Base-by-base conservation (phyloP, 768 basidiomycete species). In the Phaffia australis region DNA sequence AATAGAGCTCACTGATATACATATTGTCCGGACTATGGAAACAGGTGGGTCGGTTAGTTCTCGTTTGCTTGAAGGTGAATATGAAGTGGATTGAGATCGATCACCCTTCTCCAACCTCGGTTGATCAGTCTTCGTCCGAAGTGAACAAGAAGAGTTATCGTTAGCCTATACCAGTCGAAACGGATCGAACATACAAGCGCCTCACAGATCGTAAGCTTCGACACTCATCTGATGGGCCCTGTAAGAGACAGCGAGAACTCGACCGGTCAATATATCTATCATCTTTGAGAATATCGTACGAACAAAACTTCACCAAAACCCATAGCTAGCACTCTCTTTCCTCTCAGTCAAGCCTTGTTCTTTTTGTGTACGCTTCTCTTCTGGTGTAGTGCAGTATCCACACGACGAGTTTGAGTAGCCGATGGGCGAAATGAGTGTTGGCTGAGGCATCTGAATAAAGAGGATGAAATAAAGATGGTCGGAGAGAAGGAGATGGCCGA, bases 391-490 rank as follows among this genome's bases (percentile, higher is more conserved):
- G 30, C 66, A 67, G 55, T 67, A 67, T 46, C 66, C 66, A 25
- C 66, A 67, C 2, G 66, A 62, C 4, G 60, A 62, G 27, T 51
- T 25, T 23, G 35, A 55, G 56, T 67, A 67, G 5, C 66, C 66
- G 8, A 67, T 63, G n/a, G 66, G 60, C 25, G 60, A 54, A 30
- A 67, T 67, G 16, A 67, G 59, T 21, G 66, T 62, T 1, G 60
- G 66, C 46, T 67, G 42, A 8, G 63, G 63, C 35, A 32, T 23
- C 60, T 42, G 11, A 5, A 42, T n/a, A n/a, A n/a, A n/a, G n/a
- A n/a, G n/a, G 11, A 42, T 42, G 35, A 42, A 42, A 42, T 42
- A 4, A 42, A 42, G 35, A 42, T 42, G 35, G 35, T 42, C 35
- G 35, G 35, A 42, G 35, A 42, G 35, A 42, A 42, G 35, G 35